A percentile compares a stretch with the other conserved stretches of the same genome.
phyloP scores from a whole-genome alignment of 2,329 filamentous ascomycete species.

The Ophiostoma perfectum region DNA sequence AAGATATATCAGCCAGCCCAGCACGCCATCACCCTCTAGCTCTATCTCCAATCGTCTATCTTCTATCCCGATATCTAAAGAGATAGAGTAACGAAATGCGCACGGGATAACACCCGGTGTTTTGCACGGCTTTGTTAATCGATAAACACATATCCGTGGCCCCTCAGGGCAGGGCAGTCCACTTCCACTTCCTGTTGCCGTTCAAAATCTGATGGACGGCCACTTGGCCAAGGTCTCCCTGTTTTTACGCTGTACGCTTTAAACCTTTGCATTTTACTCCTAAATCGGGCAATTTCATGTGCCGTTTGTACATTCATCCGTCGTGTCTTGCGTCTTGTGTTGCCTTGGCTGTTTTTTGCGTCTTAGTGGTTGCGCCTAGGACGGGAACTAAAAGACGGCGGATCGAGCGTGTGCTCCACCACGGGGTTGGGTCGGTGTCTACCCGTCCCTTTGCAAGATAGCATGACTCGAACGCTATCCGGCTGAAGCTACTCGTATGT shows the following conservation, averaged over 20 bases:
- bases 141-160: slow-evolving; percentile 3
- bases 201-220: background rate
- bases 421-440: slow-evolving; percentile 1
- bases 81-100: background rate
- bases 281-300: background rate
- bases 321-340: background rate
- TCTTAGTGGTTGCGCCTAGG: background rate
- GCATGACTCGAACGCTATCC: background rate
- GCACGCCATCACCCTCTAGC: background rate
- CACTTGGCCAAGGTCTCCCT: too few species aligned
- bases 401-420: background rate
- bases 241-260: background rate
- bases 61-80: background rate
- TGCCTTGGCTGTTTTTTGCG: background rate
- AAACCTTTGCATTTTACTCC: background rate
- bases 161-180: background rate
- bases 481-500: too few species aligned
- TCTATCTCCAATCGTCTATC: background rate
- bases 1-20: slow-evolving; percentile 1
- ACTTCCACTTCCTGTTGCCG: background rate
- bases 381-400: background rate
- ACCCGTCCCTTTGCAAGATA: background rate
- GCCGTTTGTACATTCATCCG: background rate
- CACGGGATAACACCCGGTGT: background rate
- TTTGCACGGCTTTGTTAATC: background rate